phyloP scores from a whole-genome alignment of 306 rosid genomes.

The Carpinus viminea region DNA sequence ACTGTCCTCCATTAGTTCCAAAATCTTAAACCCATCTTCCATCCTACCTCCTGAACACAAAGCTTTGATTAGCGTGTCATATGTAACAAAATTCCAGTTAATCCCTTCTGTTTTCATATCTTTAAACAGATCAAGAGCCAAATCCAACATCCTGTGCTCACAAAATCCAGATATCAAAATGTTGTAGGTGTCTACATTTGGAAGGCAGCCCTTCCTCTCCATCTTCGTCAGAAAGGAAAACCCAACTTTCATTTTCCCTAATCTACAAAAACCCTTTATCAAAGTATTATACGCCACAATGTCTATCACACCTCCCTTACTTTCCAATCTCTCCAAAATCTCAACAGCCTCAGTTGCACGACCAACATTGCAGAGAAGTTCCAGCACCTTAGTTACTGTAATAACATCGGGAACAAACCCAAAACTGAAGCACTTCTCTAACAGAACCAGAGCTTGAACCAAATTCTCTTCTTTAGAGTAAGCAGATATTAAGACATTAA shows the following conservation, averaged over 20 bases:
- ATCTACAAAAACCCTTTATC: constrained; percentile 60
- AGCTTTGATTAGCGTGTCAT: constrained; percentile 56
- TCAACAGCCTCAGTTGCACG: constrained; percentile 60
- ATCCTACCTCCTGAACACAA: constrained; percentile 62
- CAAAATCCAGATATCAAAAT: constrained; percentile 56
- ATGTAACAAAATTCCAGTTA: constrained; percentile 51
- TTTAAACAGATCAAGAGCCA: constrained; percentile 65
- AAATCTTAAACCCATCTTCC: constrained; percentile 53
- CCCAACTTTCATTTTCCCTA: constrained; percentile 62
- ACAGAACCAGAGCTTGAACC: constrained; percentile 66
- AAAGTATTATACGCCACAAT: constrained; percentile 74
- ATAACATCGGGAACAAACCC: constrained; percentile 70
- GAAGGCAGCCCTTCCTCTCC: constrained; percentile 75
- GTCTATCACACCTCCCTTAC: constrained; percentile 59
- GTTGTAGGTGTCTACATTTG: constrained; percentile 69
- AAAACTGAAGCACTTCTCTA: constrained; percentile 60
- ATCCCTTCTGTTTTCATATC: constrained; percentile 77
- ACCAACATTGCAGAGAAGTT: constrained; percentile 57
- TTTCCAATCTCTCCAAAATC: constrained; percentile 64
- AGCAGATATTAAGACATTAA: constrained; percentile 58
- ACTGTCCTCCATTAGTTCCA: constrained; percentile 72
- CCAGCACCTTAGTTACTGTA: constrained; percentile 58
- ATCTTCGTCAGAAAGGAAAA: constrained; percentile 62
- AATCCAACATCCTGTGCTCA: constrained; percentile 49
- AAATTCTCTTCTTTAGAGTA: constrained; percentile 67